phyloP scores from a whole-genome alignment of 2,329 filamentous ascomycete species.

The Thermomyces lanuginosus region DNA sequence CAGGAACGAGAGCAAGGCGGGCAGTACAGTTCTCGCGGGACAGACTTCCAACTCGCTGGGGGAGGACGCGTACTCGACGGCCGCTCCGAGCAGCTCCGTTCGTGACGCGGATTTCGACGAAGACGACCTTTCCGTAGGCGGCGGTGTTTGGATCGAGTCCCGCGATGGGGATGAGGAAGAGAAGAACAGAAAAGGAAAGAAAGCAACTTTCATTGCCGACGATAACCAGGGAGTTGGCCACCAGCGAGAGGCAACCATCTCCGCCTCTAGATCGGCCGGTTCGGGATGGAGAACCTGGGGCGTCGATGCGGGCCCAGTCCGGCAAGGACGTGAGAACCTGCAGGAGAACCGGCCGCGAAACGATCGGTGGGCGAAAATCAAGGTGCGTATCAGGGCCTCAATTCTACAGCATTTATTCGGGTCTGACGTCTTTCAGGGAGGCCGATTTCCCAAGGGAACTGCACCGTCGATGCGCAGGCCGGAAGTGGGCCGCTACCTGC shows the following conservation, averaged over 20 bases:
- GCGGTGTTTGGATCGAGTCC: constrained; percentile 9
- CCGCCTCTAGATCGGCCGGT: constrained; percentile 6
- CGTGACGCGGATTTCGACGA: constrained; percentile 1
- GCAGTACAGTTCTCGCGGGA: constrained; percentile 6
- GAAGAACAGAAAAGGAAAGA: constrained; percentile 4
- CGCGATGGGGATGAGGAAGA: constrained; percentile 2
- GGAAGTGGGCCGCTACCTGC: constrained; percentile 7
- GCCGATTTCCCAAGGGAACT: constrained; percentile 9
- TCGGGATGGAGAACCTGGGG: constrained; percentile 9
- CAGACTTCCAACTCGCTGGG: constrained; percentile 4
- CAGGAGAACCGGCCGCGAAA: not conserved
- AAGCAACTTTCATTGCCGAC: constrained; percentile 9
- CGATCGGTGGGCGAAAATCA: not conserved
- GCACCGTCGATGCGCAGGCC: constrained; percentile 9
- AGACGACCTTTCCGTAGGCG: not conserved
- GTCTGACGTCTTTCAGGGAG: constrained; percentile 7
- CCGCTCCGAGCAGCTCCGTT: no score
- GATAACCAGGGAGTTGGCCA: constrained; percentile 10
- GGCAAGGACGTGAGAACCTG: not conserved
- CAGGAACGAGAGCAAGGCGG: constrained; percentile 7
- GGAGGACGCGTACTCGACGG: no score
- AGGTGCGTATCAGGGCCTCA: not conserved
- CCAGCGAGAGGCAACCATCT: constrained; percentile 6
- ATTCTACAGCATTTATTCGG: not conserved
- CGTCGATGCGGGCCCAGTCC: no score